These are phyloP conservation scores for Aspergillus melleus DNA, from an alignment of 2,329 filamentous ascomycete genomes.

Conservation along the genomic window DNA sequence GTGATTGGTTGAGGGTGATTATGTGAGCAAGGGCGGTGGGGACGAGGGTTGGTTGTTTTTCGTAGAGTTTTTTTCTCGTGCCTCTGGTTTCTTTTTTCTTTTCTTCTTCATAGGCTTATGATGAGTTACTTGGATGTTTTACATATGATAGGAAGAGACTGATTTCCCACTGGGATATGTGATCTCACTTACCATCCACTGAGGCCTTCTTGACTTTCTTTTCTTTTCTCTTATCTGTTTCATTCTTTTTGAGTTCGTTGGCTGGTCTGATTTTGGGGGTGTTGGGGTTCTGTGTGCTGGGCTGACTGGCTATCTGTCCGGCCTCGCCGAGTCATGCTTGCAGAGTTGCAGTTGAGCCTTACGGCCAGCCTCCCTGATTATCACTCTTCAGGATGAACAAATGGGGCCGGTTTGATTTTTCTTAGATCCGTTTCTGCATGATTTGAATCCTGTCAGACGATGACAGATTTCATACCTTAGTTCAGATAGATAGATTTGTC, in stretches of 20 bases:
- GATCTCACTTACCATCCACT: conserved; percentile 46
- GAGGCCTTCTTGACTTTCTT: conserved; percentile 31
- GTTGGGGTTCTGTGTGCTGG: neutral
- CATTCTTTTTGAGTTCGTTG: neutral
- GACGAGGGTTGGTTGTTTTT: conserved; percentile 7
- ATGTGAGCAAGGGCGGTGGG: neutral
- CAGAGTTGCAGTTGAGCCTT: neutral
- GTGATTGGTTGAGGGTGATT: neutral
- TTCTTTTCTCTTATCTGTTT: conserved; percentile 5
- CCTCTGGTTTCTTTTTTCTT: conserved; percentile 13
- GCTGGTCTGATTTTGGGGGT: neutral
- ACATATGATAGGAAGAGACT: conserved; percentile 52
- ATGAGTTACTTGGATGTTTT: conserved; percentile 43
- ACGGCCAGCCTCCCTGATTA: neutral
- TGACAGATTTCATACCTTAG: neutral
- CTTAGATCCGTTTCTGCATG: neutral
- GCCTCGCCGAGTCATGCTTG: neutral
- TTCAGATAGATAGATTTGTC: neutral
- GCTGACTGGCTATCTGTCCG: neutral
- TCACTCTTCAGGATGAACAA: neutral
- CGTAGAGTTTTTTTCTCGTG: conserved; percentile 3
- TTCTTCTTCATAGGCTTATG: conserved; percentile 37
- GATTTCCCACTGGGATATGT: conserved; percentile 38
- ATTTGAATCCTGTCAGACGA: neutral
- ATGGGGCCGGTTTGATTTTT: neutral